These are phyloP conservation scores for Teratosphaeria gauchensis DNA, from an alignment of 2,329 filamentous ascomycete species.

Conservation along the genomic window DNA sequence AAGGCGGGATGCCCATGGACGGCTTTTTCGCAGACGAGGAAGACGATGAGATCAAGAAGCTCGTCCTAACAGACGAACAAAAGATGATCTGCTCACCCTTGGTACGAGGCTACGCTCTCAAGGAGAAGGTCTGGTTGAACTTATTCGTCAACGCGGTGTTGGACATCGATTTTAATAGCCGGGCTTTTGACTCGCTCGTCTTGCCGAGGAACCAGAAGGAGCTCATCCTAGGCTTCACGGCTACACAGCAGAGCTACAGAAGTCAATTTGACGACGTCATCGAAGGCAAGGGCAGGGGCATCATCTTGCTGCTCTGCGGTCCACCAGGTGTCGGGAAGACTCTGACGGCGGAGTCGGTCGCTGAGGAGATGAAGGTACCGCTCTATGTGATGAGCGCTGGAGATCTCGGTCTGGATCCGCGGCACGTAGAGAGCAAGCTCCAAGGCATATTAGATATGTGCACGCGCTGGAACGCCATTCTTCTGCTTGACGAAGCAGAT, in stretches of 20 bases:
- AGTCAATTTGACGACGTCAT: conserved; percentile 42
- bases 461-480: conserved; percentile 42
- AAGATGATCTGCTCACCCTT: conserved; percentile 25
- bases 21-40: conserved; percentile 22
- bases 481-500: conserved; percentile 45
- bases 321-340: conserved; percentile 47
- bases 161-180: conserved; percentile 36
- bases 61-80: conserved; percentile 20
- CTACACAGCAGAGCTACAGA: conserved; percentile 31
- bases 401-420: conserved; percentile 38
- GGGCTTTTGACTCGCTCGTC: conserved; percentile 41
- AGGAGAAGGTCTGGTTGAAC: conserved; percentile 34
- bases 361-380: conserved; percentile 42
- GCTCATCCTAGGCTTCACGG: conserved; percentile 38
- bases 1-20: conserved; percentile 26
- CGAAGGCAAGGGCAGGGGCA: conserved; percentile 42
- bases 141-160: conserved; percentile 31
- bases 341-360: conserved; percentile 40
- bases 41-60: conserved; percentile 12
- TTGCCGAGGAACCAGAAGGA: conserved; percentile 39
- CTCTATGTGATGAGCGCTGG: conserved; percentile 42
- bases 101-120: conserved; percentile 29
- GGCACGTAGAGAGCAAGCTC: conserved; percentile 35
- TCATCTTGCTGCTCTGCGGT: conserved; percentile 43
- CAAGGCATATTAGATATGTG: conserved; percentile 37